phyloP scores from a whole-genome alignment of 2,329 filamentous ascomycete genomes.

The Annulohypoxylon truncatum region DNA sequence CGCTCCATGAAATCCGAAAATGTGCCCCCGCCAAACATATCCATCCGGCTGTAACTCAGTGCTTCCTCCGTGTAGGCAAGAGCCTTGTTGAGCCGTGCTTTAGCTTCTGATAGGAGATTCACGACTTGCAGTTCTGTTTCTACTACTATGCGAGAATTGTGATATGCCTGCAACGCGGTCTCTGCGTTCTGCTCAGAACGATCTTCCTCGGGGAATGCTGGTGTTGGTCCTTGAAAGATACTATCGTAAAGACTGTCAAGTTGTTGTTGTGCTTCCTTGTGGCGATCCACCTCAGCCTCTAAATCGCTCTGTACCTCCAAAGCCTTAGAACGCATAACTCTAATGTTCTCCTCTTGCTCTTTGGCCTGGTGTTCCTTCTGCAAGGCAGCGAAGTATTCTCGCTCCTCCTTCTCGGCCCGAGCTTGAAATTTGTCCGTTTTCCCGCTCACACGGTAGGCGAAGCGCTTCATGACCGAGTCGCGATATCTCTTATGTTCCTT shows the following conservation, averaged over 20 bases:
- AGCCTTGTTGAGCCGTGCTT: slow-evolving; percentile 52
- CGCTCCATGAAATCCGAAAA: slow-evolving; percentile 66
- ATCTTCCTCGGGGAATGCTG: slow-evolving; percentile 66
- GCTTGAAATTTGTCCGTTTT: slow-evolving; percentile 61
- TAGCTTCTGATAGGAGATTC: slow-evolving; percentile 55
- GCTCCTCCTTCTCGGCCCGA: slow-evolving; percentile 65
- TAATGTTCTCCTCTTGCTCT: slow-evolving; percentile 56
- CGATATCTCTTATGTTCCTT: slow-evolving; percentile 65
- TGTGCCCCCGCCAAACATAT: slow-evolving; percentile 63
- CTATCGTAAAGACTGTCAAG: slow-evolving; percentile 64
- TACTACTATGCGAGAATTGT: slow-evolving; percentile 51
- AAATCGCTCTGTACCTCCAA: slow-evolving; percentile 52
- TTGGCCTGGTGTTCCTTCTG: slow-evolving; percentile 60
- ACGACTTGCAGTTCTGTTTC: slow-evolving; percentile 58
- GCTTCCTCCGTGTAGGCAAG: slow-evolving; percentile 57
- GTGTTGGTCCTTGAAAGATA: slow-evolving; percentile 65
- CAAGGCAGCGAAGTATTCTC: slow-evolving; percentile 65
- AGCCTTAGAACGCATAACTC: slow-evolving; percentile 56
- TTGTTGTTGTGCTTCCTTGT: slow-evolving; percentile 57
- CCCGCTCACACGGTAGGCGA: slow-evolving; percentile 63
- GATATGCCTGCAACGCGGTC: slow-evolving; percentile 53
- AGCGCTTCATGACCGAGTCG: slow-evolving; percentile 63
- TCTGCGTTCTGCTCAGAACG: slow-evolving; percentile 54
- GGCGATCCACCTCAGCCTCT: slow-evolving; percentile 51
- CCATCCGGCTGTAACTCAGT: slow-evolving; percentile 55